Evolutionary conservation across 179 eudicot genomes (phyloP), one percentile per base, ranked within the genome.

Genomic region (Carnegiea gigantea): DNA sequence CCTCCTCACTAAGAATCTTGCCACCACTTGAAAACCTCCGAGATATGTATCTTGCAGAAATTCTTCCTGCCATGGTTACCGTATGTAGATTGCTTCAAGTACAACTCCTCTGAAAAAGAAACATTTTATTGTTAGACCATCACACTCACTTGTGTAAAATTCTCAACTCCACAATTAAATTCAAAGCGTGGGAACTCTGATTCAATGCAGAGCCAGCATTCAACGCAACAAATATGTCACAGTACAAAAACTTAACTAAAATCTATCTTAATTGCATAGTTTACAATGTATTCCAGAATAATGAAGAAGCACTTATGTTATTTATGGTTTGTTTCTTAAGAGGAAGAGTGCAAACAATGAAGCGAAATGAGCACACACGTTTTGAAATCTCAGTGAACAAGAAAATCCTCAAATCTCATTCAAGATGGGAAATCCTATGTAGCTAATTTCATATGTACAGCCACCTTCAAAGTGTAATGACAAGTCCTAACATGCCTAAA

Each of bases 1-100:
- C 98, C 86, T 96, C 98, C 93, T 96, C 98, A 67, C 95, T 84
- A 5, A 96, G 92, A 36, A 96, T 83, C 85, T 85, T 92, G 81
- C 98, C 98, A 79, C 93, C 67, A 77, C 96, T 89, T 71, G 95
- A 92, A 75, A 96, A 80, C 88, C 98, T 90, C 38, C 96, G 90
- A 62, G 93, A 84, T 9, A 95, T 9, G 78, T 84, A 87, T 81
- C 97, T 94, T 57, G 86, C 87, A 85, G 94, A 93, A 82, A 80
- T 73, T 81, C 93, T 92, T 75, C 90, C 84, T 24, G 95, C 93
- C 95, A 95, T 92, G 57, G 49, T 82, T 60, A 83, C 33, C 23
- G 48, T 44, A 57, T 64, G 75, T 38, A 75, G 40, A 40, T 75
- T 1, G 17, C 44, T 75, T 75, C 46, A 70, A 59, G 57, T 43